A percentile compares a stretch with the other conserved stretches of the same genome.
phyloP scores from a whole-genome alignment of 2,329 filamentous ascomycete genomes.

The Tolypocladium guangdongense region DNA sequence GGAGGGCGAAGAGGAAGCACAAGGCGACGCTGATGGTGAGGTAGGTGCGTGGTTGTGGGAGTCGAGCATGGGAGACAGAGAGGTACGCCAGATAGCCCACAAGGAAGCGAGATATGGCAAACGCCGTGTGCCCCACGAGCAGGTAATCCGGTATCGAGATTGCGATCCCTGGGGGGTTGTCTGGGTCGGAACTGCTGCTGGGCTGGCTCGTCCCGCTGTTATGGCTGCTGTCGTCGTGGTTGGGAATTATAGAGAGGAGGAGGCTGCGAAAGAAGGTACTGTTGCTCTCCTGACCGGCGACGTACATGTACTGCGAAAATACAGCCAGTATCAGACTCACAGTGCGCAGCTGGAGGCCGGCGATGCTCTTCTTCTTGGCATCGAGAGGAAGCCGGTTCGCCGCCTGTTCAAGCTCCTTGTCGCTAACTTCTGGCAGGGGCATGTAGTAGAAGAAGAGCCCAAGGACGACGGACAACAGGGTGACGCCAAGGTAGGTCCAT shows the following conservation, averaged over 20 bases:
- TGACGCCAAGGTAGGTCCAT: conserved; percentile 78
- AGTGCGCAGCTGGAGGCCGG: conserved; percentile 42
- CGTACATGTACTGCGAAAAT: conserved; percentile 67
- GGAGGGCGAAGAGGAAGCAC: conserved; percentile 45
- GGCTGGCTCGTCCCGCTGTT: conserved; percentile 13
- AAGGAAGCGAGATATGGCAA: conserved; percentile 63
- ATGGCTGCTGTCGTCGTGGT: conserved; percentile 7
- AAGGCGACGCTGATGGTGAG: conserved; percentile 50
- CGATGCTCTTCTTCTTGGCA: conserved; percentile 34
- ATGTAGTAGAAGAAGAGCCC: conserved; percentile 60
- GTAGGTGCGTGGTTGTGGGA: conserved; percentile 58
- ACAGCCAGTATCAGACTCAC: conserved; percentile 58
- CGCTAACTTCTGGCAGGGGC: conserved; percentile 50
- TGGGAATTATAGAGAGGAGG: conserved; percentile 29
- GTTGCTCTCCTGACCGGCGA: conserved; percentile 59
- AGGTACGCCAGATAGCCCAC: conserved; percentile 54
- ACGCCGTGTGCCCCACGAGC: conserved; percentile 60
- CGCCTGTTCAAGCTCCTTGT: conserved; percentile 40
- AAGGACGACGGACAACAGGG: conserved; percentile 59
- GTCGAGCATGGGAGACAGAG: conserved; percentile 32
- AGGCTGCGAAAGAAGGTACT: conserved; percentile 49
- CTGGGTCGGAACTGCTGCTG: conserved; percentile 14
- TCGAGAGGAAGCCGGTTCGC: conserved; percentile 38
- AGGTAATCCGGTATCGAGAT: conserved; percentile 54
- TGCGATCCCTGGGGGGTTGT: conserved; percentile 32